These are phyloP conservation scores for Phellopilus nigrolimitatus DNA, from an alignment of 1,284 basidiomycete genomes.

Conservation along the genomic window DNA sequence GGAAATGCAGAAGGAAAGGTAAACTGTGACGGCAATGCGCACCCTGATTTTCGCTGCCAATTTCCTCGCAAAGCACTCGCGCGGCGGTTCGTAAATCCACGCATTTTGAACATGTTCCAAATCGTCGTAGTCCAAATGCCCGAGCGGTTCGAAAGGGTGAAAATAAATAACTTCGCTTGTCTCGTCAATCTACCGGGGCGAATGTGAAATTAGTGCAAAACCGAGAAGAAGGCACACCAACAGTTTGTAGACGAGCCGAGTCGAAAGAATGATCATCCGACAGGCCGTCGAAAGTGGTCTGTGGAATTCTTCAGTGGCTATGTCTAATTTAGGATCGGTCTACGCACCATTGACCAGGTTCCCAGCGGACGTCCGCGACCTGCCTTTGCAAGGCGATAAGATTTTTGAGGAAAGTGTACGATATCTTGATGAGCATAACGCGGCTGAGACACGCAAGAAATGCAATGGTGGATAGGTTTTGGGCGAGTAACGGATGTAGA, in stretches of 20 bases:
- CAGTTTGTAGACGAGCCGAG: not conserved
- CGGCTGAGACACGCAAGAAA: not conserved
- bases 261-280: slow-evolving; percentile 2
- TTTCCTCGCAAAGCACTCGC: not conserved
- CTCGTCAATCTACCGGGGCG: slow-evolving; percentile 1
- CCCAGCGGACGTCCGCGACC: not conserved
- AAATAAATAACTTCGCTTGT: not conserved
- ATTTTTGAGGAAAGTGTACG: not conserved
- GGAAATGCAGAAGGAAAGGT: not conserved
- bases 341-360: not conserved
- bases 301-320: not conserved
- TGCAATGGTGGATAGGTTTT: not conserved
- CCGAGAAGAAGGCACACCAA: not conserved
- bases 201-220: not conserved
- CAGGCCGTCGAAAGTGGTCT: slow-evolving; percentile 4
- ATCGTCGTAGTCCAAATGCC: not conserved
- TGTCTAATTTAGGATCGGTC: not conserved
- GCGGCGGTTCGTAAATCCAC: too few relatives aligned
- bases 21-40: not conserved
- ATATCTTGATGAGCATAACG: not conserved
- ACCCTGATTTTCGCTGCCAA: not conserved
- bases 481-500: too few relatives aligned
- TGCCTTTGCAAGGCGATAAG: not conserved
- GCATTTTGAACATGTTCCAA: not conserved
- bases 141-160: not conserved